Evolutionary conservation across 1,284 basidiomycete genomes (phyloP), one percentile per base, ranked within the genome.

Genomic region (Tranzscheliella williamsii): DNA sequence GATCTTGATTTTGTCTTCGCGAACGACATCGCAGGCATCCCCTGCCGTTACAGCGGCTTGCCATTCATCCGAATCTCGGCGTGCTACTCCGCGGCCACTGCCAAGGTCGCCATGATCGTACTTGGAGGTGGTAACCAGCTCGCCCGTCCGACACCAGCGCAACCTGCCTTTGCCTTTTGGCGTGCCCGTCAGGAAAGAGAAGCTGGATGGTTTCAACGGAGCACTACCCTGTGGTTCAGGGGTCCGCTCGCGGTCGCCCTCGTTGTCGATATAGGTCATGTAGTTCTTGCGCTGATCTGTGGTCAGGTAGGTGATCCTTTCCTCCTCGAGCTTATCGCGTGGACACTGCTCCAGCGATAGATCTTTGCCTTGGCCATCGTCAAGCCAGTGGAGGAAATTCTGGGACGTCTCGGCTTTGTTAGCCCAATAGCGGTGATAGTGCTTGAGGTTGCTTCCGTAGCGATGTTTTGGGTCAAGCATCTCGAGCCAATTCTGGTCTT

Each of bases 231-330:
- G 8, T 7, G 8, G 9, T 8, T 16, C 8, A 33, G 8, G 9
- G 20, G 35, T 22, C 22, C 9, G 5, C 9, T 13, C 11, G 5
- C 23, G 36, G 2, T 31, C 13, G 12, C n/a, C 40, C 5, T 57
- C 53, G 13, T 84, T 79, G 2, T 79, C 69, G 22, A 67, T 54
- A 63, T 85, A 84, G 35, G 86, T 84, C 4, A 88, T 81, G 67
- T 89, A 89, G 67, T 88, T 87, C 20, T 85, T 78, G 8, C 87
- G 80, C 77, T 89, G 85, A 66, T 87, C 85, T 2, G 82, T 80
- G 23, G 57, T 58, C 15, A 69, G 30, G 24, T 65, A 69, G 36
- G 54, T 48, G 42, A 69, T 66, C 6, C 73, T 56, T 79, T 89
- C 87, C 66, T 80, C 83, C 61, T 89, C 87, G 18, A 89, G 80